phyloP scores from a whole-genome alignment of 257 asterid species.

The Ligustrum vulgare region DNA sequence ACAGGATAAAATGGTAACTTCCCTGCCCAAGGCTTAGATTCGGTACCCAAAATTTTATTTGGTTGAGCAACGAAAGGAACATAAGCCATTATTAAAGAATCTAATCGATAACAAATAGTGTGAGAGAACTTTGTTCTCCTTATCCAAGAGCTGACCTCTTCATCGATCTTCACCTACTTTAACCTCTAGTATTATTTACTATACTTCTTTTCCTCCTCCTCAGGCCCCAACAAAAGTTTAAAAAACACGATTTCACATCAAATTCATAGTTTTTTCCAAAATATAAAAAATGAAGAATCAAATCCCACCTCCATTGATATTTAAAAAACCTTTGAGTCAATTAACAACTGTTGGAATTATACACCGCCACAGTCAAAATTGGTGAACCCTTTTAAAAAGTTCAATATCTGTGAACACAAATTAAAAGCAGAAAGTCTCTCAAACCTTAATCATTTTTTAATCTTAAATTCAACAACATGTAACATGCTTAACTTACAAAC shows the following conservation, averaged over 20 bases:
- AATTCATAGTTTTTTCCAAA: constrained; percentile 34
- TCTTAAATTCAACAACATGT: constrained; percentile 23
- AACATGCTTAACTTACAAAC: constrained; percentile 24
- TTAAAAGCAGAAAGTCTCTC: constrained; percentile 9
- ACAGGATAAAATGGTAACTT: no score
- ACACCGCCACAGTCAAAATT: constrained; percentile 15
- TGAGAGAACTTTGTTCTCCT: constrained; percentile 84
- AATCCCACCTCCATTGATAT: constrained; percentile 33
- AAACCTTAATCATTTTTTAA: constrained; percentile 12
- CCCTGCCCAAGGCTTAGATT: constrained; percentile 39
- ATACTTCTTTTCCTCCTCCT: background rate
- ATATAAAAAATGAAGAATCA: constrained; percentile 33
- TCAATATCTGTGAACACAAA: constrained; percentile 21
- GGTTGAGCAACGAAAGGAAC: constrained; percentile 41
- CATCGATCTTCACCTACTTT: constrained; percentile 55
- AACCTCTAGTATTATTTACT: background rate
- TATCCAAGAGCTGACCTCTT: constrained; percentile 76
- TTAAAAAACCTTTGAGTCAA: constrained; percentile 18
- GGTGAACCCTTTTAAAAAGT: constrained; percentile 13
- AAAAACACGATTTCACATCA: constrained; percentile 33
- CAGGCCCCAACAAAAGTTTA: background rate
- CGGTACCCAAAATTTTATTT: constrained; percentile 26
- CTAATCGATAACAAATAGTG: constrained; percentile 76
- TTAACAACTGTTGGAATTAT: constrained; percentile 11
- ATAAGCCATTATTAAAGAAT: constrained; percentile 52